These are phyloP conservation scores for Meyerozyma guilliermondii DNA, from an alignment of 1,139 yeast species.

Conservation along the genomic window DNA sequence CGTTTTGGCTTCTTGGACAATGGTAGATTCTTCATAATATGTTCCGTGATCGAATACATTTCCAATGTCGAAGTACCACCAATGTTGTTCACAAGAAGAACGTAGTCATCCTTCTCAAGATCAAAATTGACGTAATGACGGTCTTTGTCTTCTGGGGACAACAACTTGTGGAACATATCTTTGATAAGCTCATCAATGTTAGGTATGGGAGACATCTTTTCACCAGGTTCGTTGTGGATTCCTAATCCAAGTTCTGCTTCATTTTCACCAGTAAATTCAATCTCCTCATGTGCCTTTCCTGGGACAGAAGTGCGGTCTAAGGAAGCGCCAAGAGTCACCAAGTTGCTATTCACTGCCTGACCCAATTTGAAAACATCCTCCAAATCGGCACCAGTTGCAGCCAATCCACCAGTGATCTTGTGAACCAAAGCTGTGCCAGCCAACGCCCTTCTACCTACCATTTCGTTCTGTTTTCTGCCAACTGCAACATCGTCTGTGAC, in stretches of 20 bases:
- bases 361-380: conserved; percentile 56
- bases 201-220: conserved; percentile 69
- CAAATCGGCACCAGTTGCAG: conserved; percentile 41
- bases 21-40: conserved; percentile 39
- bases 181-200: conserved; percentile 51
- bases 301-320: conserved; percentile 89
- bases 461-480: conserved; percentile 77
- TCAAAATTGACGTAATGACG: conserved; percentile 69
- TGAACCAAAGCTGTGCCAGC: conserved; percentile 90
- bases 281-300: conserved; percentile 55
- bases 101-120: conserved; percentile 54
- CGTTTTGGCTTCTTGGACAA: conserved; percentile 55
- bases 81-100: conserved; percentile 67
- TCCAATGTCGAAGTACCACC: conserved; percentile 86
- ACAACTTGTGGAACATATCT: conserved; percentile 49
- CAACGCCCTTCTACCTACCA: conserved; percentile 90
- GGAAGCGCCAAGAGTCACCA: conserved; percentile 87
- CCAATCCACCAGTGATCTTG: conserved; percentile 77
- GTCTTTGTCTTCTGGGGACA: conserved; percentile 52
- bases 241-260: conserved; percentile 94
- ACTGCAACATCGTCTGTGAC: conserved; percentile 94
- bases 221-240: conserved; percentile 92
- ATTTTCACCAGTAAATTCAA: conserved; percentile 35
- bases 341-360: conserved; percentile 50
- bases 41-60: conserved; percentile 59